Evolutionary conservation across 129 eudicot genomes (phyloP), one percentile per base, ranked within the genome.

Genomic region (Flaveria ramosissima): DNA sequence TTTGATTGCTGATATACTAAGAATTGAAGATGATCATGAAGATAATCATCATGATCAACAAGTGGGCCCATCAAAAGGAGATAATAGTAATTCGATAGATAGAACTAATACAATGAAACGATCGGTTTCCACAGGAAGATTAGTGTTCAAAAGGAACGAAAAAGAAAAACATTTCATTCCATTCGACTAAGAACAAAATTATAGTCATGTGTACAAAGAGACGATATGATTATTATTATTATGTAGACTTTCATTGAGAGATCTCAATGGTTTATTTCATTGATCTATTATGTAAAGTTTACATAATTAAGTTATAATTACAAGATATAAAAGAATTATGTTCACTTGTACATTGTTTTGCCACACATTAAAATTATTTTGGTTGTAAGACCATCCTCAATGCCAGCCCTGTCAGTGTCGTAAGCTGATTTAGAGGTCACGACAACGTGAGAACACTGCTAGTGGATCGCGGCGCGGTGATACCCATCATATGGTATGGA

Each of bases 1-100:
- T 52, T 77, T 85, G 86, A 76, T 89, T 36, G 77, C 95, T 56
- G 95, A 89, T 82, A 83, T 89, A 32, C 78, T 89, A 73, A 26
- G 63, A 7, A 77, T 72, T 48, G 80, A 86, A 26, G 96, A 72
- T 24, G 83, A 88, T 46, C 79, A 80, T 30, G 86, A 85, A 20
- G 23, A 71, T 53, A 19, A 76, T 19, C 57, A 53, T 41, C 60
- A 68, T n/a, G 43, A 72, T 56, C 61, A 77, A 15, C 77, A 56
- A 30, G 84, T 80, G 16, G 83, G 83, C 70, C 78, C 86, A 23
- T 78, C 80, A 9, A 59, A 72, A 41, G 67, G 42, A 39, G 81
- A 84, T 65, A 59, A 64, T 55, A 62, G 71, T 75, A 78, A 74
- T 32, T 72, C 78, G 2, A 15, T 65, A 60, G 53, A 61, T 14